These are phyloP conservation scores for Apophysomyces trapeziformis DNA, from an alignment of 371 early-diverging fungal species.

Conservation along the genomic window DNA sequence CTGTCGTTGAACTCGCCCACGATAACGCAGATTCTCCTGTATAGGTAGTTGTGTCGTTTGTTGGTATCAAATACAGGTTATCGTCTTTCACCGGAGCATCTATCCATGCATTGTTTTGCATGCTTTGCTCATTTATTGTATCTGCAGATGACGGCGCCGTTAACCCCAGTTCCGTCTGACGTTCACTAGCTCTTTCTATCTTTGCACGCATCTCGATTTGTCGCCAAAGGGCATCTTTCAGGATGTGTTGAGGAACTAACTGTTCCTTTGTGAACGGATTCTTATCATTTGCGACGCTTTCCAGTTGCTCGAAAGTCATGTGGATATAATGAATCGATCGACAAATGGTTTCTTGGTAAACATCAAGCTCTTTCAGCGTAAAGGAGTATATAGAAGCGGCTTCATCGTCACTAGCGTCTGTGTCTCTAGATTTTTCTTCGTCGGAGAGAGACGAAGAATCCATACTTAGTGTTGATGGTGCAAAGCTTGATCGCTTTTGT, in stretches of 20 bases:
- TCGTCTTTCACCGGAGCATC: not conserved
- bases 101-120: slow-evolving; percentile 1
- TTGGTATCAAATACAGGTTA: slow-evolving; percentile 42
- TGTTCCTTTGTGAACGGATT: slow-evolving; percentile 47
- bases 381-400: slow-evolving; percentile 1
- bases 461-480: slow-evolving; percentile 7
- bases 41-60: slow-evolving; percentile 58
- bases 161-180: slow-evolving; percentile 37
- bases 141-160: slow-evolving; percentile 17
- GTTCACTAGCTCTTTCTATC: slow-evolving; percentile 51
- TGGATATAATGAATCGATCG: slow-evolving; percentile 57
- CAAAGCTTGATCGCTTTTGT: slow-evolving; percentile 23
- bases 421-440: not conserved
- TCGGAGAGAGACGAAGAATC: not conserved
- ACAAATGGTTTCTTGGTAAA: slow-evolving; percentile 36
- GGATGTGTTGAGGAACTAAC: slow-evolving; percentile 35
- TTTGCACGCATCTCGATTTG: slow-evolving; percentile 51
- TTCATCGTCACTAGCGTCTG: slow-evolving; percentile 6
- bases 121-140: not conserved
- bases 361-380: slow-evolving; percentile 25
- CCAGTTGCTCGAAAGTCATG: slow-evolving; percentile 63
- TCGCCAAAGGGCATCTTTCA: slow-evolving; percentile 61
- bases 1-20: slow-evolving; percentile 24
- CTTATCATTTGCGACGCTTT: slow-evolving; percentile 41
- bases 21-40: slow-evolving; percentile 48